Conservation (phyloP, 2,329 filamentous ascomycete genomes). For the Sporothrix phasma region DNA sequence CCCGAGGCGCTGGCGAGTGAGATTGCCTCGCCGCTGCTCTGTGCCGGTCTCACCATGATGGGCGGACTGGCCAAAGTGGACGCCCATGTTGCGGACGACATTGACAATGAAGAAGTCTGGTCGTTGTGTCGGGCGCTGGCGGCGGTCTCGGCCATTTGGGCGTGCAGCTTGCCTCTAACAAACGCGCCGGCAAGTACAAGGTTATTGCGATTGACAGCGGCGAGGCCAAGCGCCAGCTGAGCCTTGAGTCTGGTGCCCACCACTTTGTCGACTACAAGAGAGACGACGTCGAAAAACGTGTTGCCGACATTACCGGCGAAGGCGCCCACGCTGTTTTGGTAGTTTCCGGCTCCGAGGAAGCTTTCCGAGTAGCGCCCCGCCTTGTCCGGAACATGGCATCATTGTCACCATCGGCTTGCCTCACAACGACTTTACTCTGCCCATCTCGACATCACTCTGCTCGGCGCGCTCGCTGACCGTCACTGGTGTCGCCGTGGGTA, state of each 20-base stretch:
- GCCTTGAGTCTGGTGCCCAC: not conserved
- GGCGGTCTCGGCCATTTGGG: not conserved
- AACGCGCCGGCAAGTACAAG: not conserved
- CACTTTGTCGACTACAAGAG: not conserved
- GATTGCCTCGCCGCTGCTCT: not conserved
- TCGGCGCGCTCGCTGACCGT: not conserved
- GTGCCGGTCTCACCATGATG: constrained; percentile 9
- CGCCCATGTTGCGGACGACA: not conserved
- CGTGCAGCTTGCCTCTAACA: not conserved
- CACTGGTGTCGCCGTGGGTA: not conserved
- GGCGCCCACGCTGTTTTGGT: constrained; percentile 1
- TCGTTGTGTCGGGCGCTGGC: not conserved
- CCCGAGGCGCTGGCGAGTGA: not conserved
- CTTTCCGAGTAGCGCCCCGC: not conserved
- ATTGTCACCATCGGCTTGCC: not conserved
- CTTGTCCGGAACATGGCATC: constrained; percentile 3
- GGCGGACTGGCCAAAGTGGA: constrained; percentile 1
- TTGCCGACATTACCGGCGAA: not conserved
- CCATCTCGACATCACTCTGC: not conserved
- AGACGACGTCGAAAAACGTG: not conserved
- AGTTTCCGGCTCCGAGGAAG: not conserved
- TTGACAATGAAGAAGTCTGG: not conserved
- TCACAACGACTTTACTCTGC: not conserved
- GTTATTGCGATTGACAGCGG: not conserved
- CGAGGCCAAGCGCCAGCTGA: not conserved